phyloP scores from a whole-genome alignment of 1,139 yeast species.

The Meyerozyma athensensis region DNA sequence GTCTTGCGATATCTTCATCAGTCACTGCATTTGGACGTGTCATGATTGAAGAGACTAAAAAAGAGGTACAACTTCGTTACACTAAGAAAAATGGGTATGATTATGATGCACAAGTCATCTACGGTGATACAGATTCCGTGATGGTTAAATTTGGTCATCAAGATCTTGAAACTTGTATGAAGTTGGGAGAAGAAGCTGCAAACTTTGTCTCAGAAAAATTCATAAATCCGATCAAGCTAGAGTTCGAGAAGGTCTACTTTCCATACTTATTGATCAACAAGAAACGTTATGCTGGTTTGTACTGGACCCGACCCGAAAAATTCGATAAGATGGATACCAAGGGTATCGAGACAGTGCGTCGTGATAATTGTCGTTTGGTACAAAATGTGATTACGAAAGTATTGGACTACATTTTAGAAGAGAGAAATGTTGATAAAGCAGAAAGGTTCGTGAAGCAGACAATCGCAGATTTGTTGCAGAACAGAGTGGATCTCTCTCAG shows the following conservation, averaged over 20 bases:
- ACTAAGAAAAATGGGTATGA: conserved; percentile 74
- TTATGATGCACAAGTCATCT: conserved; percentile 84
- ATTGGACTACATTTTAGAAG: conserved; percentile 77
- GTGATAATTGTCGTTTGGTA: conserved; percentile 94
- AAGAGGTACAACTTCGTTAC: conserved; percentile 77
- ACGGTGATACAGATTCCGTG: conserved; percentile 99
- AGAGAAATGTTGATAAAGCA: conserved; percentile 86
- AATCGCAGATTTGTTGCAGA: conserved; percentile 86
- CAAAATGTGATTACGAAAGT: conserved; percentile 93
- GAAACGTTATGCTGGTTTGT: conserved; percentile 94
- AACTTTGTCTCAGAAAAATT: conserved; percentile 75
- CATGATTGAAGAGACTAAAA: conserved; percentile 91
- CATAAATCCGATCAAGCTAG: conserved; percentile 83
- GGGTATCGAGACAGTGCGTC: conserved; percentile 96
- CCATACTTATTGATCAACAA: conserved; percentile 93
- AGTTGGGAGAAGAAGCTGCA: conserved; percentile 92
- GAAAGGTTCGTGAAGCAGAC: conserved; percentile 79
- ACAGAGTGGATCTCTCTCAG: conserved; percentile 88
- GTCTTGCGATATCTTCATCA: conserved; percentile 93
- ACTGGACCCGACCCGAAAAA: conserved; percentile 88
- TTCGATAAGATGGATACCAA: conserved; percentile 97
- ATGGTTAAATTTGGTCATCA: conserved; percentile 94
- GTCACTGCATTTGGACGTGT: conserved; percentile 94
- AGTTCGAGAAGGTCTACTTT: conserved; percentile 93
- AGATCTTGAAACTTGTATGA: conserved; percentile 85